These are phyloP conservation scores for Mycogone perniciosa DNA, from an alignment of 2,329 filamentous ascomycete species.

Conservation along the genomic window DNA sequence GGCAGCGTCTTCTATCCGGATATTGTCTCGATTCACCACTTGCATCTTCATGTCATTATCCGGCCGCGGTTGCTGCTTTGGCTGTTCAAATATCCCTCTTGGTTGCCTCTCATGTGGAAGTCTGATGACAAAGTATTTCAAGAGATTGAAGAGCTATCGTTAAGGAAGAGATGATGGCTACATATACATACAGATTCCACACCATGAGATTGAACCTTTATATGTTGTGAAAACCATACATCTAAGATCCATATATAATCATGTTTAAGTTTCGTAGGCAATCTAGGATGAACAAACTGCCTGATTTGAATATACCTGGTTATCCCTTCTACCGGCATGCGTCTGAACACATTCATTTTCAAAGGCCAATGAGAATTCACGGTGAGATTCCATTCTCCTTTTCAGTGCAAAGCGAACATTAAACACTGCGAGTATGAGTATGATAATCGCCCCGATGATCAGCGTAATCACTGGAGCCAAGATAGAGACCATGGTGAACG, in stretches of 20 bases:
- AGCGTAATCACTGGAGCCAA: neutral
- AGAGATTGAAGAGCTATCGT: conserved; percentile 15
- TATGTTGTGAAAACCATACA: too few species aligned
- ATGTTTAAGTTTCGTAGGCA: too few species aligned
- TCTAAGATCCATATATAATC: too few species aligned
- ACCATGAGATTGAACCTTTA: neutral
- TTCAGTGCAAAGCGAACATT: neutral
- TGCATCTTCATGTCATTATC: conserved; percentile 13
- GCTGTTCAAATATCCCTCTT: conserved; percentile 9
- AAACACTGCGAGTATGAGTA: neutral
- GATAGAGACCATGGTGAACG: conserved; percentile 42
- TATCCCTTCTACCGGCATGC: neutral
- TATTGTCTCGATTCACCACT: conserved; percentile 10
- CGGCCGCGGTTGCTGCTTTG: neutral
- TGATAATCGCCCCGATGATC: neutral
- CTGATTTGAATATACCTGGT: too few species aligned
- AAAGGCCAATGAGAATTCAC: neutral
- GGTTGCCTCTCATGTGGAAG: conserved; percentile 12
- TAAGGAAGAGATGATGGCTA: neutral
- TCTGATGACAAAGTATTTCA: conserved; percentile 5
- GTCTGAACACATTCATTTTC: neutral
- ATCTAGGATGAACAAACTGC: too few species aligned
- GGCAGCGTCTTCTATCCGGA: conserved; percentile 5
- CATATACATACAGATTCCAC: neutral
- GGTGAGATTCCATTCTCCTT: neutral